Base-by-base conservation (phyloP, 345 rosid species). In the Leavenworthia alabamica region DNA sequence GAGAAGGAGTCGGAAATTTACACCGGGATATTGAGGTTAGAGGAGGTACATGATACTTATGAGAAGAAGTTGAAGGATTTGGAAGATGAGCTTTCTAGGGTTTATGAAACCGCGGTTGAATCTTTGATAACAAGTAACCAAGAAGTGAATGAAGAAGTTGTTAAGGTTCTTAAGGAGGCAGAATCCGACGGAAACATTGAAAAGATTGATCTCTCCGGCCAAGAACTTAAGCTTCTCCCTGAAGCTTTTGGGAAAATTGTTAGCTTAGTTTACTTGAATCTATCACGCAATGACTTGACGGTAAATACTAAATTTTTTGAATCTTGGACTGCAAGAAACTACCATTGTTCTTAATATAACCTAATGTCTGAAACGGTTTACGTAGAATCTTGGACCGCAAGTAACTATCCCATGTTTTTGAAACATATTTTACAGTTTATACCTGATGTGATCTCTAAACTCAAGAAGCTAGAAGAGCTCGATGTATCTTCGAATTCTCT, bases 371-470 rank as follows among this genome's bases (percentile, higher is more conserved):
- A 8, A 41, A 15, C 10, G 1, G 22, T 16, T 41, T 12, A 41
- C 7, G 22, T 1, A 41, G 45, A 41, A 7, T 7, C 45, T 41
- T 41, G 20, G 19, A 41, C 4, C 2, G 56, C 56, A 50, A 50
- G 56, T 1, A 50, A 50, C 23, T 15, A 15, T 15, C 17, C 11
- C n/a, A n/a, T 17, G 27, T 13, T 7, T 23, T 28, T 8, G 2
- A 3, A 20, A 23, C 4, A 2, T 2, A 7, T 49, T 48, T 56
- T 49, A 64, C 82, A 93, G 99, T 68, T 71, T 28, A 75, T 94
- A 67, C 99, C 99, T 7, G 99, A 88, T 64, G 86, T 96, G 29
- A 72, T 90, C 58, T 85, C 87, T 11, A 92, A 88, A 37, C 61
- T 94, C 20, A 75, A 75, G 58, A 79, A 79, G 64, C 89, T 90